Conservation (phyloP, 2,329 filamentous ascomycete genomes). For the Alternaria brassicae region DNA sequence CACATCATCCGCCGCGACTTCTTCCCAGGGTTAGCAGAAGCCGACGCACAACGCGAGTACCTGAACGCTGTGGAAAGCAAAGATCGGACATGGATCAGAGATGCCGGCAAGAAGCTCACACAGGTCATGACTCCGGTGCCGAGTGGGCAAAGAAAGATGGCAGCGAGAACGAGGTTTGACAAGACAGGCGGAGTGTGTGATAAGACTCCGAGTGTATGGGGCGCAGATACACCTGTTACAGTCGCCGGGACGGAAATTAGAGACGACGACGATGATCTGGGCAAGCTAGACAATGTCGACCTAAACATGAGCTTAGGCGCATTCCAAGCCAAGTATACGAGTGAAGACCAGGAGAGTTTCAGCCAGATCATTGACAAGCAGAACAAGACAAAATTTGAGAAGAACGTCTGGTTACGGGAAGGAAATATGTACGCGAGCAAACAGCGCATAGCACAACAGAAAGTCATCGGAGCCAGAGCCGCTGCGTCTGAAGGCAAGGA, state of each 20-base stretch:
- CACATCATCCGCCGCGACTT: conserved; percentile 97
- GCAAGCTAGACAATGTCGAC: conserved; percentile 65
- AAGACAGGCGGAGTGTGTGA: conserved; percentile 34
- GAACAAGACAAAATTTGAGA: conserved; percentile 82
- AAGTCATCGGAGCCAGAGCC: conserved; percentile 72
- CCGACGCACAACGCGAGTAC: conserved; percentile 88
- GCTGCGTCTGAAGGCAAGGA: conserved; percentile 29
- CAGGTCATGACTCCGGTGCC: conserved; percentile 84
- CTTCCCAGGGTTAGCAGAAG: conserved; percentile 89
- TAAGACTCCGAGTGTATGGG: conserved; percentile 71
- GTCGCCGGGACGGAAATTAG: conserved; percentile 51
- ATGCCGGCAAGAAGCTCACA: conserved; percentile 67
- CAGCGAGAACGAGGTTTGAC: conserved; percentile 36
- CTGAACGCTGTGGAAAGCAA: conserved; percentile 88
- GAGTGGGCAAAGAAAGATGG: conserved; percentile 49
- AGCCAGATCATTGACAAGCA: conserved; percentile 90
- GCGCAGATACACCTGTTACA: conserved; percentile 74
- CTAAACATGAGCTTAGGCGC: conserved; percentile 80
- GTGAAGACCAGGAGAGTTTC: conserved; percentile 97
- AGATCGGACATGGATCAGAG: conserved; percentile 84
- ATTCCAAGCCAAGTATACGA: conserved; percentile 94
- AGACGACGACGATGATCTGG: conserved; percentile 39
- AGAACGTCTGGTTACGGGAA: conserved; percentile 87
- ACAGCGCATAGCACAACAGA: conserved; percentile 70
- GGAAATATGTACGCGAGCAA: conserved; percentile 80